These are phyloP conservation scores for Pseudomassariella vexata DNA, from an alignment of 2,329 filamentous ascomycete genomes.

Conservation along the genomic window DNA sequence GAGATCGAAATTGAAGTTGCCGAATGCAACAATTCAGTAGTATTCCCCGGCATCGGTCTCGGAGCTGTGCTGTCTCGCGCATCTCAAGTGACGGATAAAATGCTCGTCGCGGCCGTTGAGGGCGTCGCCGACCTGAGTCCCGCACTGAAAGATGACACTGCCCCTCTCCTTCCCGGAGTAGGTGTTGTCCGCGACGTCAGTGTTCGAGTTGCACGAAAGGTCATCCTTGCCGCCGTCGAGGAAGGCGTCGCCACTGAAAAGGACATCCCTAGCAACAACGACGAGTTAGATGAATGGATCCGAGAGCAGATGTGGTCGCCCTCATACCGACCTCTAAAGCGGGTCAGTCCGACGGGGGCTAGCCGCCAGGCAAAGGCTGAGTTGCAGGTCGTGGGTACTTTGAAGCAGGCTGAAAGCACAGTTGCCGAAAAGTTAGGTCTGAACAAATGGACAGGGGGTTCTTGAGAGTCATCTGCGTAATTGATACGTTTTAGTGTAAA, in stretches of 20 bases:
- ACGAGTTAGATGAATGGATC: conserved; percentile 64
- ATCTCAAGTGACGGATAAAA: conserved; percentile 62
- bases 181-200: conserved; percentile 69
- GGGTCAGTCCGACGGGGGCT: conserved; percentile 46
- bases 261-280: conserved; percentile 54
- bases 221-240: conserved; percentile 65
- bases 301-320: conserved; percentile 76
- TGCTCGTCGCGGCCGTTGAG: conserved; percentile 75
- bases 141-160: conserved; percentile 55
- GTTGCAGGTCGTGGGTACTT: conserved; percentile 40
- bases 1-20: conserved; percentile 48
- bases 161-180: conserved; percentile 71
- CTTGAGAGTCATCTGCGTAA: too few species aligned
- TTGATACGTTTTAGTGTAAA: too few species aligned
- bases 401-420: conserved; percentile 20
- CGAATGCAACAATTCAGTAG: conserved; percentile 85
- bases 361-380: conserved; percentile 55
- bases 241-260: conserved; percentile 62
- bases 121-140: conserved; percentile 68
- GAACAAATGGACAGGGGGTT: too few species aligned
- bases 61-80: conserved; percentile 68
- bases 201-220: conserved; percentile 68
- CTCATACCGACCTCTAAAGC: conserved; percentile 57
- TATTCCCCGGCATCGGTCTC: conserved; percentile 81
- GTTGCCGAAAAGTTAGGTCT: too few species aligned